phyloP scores from a whole-genome alignment of 192 early-diverging fungal species.

The Dispira simplex region DNA sequence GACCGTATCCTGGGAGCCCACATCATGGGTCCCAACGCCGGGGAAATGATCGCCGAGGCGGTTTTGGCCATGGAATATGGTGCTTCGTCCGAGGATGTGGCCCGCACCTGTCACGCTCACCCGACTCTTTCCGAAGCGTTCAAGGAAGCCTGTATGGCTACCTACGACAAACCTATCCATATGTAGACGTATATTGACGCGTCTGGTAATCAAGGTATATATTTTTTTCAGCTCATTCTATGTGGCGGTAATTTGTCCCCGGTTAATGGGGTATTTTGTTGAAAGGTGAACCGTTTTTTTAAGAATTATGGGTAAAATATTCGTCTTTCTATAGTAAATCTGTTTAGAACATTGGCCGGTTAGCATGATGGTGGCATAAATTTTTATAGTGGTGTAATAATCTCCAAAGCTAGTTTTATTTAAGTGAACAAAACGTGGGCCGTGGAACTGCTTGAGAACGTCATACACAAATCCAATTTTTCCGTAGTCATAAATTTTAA shows the following conservation, averaged over 20 bases:
- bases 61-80: conserved; percentile 96
- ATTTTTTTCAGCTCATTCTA: background rate
- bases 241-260: background rate
- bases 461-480: too few relatives aligned
- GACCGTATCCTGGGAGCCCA: conserved; percentile 94
- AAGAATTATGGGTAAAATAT: background rate
- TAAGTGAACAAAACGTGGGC: too few relatives aligned
- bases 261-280: background rate
- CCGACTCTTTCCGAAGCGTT: conserved; percentile 95
- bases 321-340: background rate
- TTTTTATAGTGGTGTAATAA: too few relatives aligned
- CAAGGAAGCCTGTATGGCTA: conserved; percentile 94
- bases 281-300: background rate
- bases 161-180: conserved; percentile 68
- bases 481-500: too few relatives aligned
- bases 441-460: too few relatives aligned
- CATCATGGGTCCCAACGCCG: conserved; percentile 96
- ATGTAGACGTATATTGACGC: conserved; percentile 25
- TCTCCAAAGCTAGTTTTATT: too few relatives aligned
- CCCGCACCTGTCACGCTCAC: conserved; percentile 93
- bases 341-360: background rate
- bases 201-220: background rate
- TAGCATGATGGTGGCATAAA: background rate
- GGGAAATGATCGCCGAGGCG: conserved; percentile 98
- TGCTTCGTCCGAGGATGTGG: conserved; percentile 95